Percentiles rank a stretch among this genome's conserved stretches.
Evolutionary conservation across 108 stramenopile species (phyloP).

Genomic region (Pseudonitzschia pungens): DNA sequence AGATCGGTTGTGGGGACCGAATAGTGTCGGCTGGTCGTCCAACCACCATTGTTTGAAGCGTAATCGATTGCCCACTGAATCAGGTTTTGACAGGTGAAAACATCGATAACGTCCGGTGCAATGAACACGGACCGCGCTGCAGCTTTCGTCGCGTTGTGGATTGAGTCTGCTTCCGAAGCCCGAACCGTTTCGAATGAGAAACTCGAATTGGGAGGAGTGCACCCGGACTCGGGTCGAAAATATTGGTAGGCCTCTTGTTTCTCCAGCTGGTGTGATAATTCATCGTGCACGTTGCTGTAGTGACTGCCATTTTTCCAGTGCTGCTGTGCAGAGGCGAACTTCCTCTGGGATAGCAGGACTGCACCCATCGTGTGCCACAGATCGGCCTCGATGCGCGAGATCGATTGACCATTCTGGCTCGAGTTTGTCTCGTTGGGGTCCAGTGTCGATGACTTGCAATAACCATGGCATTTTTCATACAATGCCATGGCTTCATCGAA

Average conservation of each 20-base stretch:
- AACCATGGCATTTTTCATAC: constrained; percentile 49
- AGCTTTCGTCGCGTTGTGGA: constrained; percentile 11
- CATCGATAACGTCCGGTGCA: constrained; percentile 34
- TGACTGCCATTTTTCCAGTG: constrained; percentile 57
- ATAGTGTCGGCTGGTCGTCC: constrained; percentile 93
- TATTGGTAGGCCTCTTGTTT: constrained; percentile 62
- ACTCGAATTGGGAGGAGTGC: not conserved
- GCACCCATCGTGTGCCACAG: constrained; percentile 61
- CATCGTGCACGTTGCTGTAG: constrained; percentile 41
- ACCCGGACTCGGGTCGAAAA: constrained; percentile 16
- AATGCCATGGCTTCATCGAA: constrained; percentile 47
- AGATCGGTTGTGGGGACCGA: constrained; percentile 95
- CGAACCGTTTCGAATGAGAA: not conserved
- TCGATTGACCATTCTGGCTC: not conserved
- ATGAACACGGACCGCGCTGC: constrained; percentile 20
- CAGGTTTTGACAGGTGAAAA: constrained; percentile 47
- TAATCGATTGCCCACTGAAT: constrained; percentile 50
- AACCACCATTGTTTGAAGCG: constrained; percentile 38
- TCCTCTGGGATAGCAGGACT: constrained; percentile 33
- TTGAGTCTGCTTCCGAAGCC: not conserved
- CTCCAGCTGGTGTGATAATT: constrained; percentile 51
- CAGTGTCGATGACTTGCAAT: not conserved
- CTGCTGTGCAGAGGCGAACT: constrained; percentile 63
- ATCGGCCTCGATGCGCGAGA: constrained; percentile 23
- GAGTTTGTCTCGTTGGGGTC: not conserved